phyloP scores from a whole-genome alignment of 768 basidiomycete genomes.

The Panellus pusillus region DNA sequence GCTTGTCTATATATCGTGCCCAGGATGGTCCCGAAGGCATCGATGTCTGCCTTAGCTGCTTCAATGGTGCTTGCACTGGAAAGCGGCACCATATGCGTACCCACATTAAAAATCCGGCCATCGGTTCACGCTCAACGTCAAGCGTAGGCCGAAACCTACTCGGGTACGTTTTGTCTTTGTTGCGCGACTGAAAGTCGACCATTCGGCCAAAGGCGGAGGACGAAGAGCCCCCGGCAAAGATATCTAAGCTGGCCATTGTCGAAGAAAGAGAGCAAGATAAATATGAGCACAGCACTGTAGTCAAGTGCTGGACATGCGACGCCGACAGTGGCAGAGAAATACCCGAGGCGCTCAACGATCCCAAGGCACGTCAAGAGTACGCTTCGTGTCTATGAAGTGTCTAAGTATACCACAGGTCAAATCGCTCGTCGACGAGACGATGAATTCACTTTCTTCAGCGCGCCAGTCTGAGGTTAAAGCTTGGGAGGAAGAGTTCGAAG shows the following conservation, averaged over 20 bases:
- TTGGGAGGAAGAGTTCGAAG: constrained; percentile 92
- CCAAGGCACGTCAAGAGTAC: constrained; percentile 29
- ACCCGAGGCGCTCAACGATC: constrained; percentile 35
- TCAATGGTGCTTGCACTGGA: constrained; percentile 86
- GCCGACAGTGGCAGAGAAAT: constrained; percentile 46
- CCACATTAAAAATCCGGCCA: constrained; percentile 78
- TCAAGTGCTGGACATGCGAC: constrained; percentile 82
- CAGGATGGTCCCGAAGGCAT: constrained; percentile 76
- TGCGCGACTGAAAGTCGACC: constrained; percentile 1
- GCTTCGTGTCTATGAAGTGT: neutral
- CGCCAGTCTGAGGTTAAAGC: constrained; percentile 94
- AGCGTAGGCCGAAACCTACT: constrained; percentile 66
- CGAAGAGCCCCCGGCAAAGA: constrained; percentile 84
- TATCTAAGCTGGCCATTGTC: constrained; percentile 83
- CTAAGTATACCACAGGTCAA: constrained; percentile 41
- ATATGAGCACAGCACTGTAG: constrained; percentile 62
- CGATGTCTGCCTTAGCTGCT: constrained; percentile 89
- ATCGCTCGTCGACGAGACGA: constrained; percentile 61
- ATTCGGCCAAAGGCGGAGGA: constrained; percentile 55
- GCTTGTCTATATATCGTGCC: constrained; percentile 3
- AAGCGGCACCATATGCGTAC: constrained; percentile 71
- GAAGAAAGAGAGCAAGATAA: constrained; percentile 89
- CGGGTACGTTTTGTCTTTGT: constrained; percentile 51
- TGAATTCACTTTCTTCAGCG: constrained; percentile 83
- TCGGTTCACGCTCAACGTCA: constrained; percentile 75